Percentiles rank a stretch among this genome's conserved stretches.
Evolutionary conservation across 2,329 filamentous ascomycete genomes (phyloP).

Genomic region (Aspergillus japonicus): DNA sequence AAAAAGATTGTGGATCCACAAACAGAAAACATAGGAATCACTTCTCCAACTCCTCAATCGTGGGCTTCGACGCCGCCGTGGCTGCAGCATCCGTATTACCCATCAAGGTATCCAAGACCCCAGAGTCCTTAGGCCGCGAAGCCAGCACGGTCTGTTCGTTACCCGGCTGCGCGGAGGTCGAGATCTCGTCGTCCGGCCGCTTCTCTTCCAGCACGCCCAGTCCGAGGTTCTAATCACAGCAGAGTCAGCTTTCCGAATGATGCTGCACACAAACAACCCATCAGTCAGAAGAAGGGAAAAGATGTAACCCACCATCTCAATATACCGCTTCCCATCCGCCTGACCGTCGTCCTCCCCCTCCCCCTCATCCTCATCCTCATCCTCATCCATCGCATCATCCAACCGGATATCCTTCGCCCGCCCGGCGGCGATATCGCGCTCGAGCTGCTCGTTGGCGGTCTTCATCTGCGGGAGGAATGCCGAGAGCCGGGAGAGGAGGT

Average conservation of each 20-base stretch:
- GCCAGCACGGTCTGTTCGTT: conserved; percentile 19
- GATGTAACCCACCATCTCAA: conserved; percentile 41
- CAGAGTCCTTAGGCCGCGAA: conserved; percentile 24
- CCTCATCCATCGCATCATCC: conserved; percentile 36
- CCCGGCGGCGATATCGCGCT: conserved; percentile 39
- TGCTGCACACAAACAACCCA: background rate
- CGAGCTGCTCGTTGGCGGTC: conserved; percentile 43
- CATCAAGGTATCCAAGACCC: conserved; percentile 40
- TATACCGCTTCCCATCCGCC: conserved; percentile 36
- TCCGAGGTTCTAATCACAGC: conserved; percentile 38
- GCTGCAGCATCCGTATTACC: conserved; percentile 27
- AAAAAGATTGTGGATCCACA: background rate
- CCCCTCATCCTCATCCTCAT: conserved; percentile 34
- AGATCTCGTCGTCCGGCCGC: conserved; percentile 18
- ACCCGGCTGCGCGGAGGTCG: conserved; percentile 1
- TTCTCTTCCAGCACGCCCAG: conserved; percentile 47
- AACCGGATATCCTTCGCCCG: conserved; percentile 31
- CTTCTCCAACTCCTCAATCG: conserved; percentile 36
- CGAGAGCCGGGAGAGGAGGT: conserved; percentile 39
- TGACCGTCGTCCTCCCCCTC: conserved; percentile 32
- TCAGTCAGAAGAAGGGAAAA: background rate
- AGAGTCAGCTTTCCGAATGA: background rate
- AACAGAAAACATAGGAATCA: background rate
- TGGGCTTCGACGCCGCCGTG: conserved; percentile 30
- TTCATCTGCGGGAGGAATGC: conserved; percentile 45